These are phyloP conservation scores for Ganoderma multipileum DNA, from an alignment of 1,284 basidiomycete species.

Conservation along the genomic window DNA sequence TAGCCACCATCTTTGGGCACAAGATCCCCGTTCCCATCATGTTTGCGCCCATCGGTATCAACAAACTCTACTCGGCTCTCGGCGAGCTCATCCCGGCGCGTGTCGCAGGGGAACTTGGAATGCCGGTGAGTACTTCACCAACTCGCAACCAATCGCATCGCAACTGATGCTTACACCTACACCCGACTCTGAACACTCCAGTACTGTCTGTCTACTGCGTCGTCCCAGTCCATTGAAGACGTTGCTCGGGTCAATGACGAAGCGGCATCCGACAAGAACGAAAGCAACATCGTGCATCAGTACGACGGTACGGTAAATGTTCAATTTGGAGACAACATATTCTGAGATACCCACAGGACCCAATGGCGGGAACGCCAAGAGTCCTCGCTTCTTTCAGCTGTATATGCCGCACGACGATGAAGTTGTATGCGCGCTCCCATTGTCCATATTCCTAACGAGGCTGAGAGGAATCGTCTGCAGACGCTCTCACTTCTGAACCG, in stretches of 20 bases:
- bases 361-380: slow-evolving; percentile 46
- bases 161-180: not conserved
- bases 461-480: slow-evolving; percentile 25
- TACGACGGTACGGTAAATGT: slow-evolving; percentile 35
- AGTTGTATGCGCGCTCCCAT: slow-evolving; percentile 36
- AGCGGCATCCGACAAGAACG: slow-evolving; percentile 46
- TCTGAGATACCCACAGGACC: slow-evolving; percentile 31
- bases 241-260: slow-evolving; percentile 57
- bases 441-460: not conserved
- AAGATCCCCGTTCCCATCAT: slow-evolving; percentile 58
- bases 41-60: slow-evolving; percentile 66
- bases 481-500: slow-evolving; percentile 54
- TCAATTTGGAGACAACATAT: not conserved
- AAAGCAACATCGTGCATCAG: slow-evolving; percentile 46
- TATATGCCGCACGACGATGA: slow-evolving; percentile 67
- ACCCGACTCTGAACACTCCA: slow-evolving; percentile 21
- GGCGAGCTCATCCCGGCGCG: slow-evolving; percentile 63
- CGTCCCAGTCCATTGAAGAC: slow-evolving; percentile 58
- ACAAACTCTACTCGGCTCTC: slow-evolving; percentile 57
- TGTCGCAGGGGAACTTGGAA: slow-evolving; percentile 60
- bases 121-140: slow-evolving; percentile 47
- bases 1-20: slow-evolving; percentile 60
- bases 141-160: no score
- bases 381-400: slow-evolving; percentile 64
- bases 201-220: slow-evolving; percentile 65